A percentile compares a stretch with the other conserved stretches of the same genome.
Conservation (phyloP, 2,329 filamentous ascomycete species). For the Capronia epimyces region DNA sequence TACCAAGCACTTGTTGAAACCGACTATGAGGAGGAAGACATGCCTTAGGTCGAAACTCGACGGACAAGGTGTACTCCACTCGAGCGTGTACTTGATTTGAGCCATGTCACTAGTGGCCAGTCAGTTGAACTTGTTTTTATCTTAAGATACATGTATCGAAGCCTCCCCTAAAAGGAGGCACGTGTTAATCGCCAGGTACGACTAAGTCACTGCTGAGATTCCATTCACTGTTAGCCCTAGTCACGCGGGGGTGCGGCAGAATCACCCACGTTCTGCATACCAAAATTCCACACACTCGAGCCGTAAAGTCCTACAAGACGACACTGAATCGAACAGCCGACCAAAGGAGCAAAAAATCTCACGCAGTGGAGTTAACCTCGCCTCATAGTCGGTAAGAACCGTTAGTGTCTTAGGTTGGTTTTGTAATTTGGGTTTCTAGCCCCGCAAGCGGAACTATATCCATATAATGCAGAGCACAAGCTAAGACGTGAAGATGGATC, state of each 20-base stretch:
- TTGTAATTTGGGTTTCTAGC: background rate
- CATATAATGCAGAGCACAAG: background rate
- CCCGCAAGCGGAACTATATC: background rate
- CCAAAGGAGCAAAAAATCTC: background rate
- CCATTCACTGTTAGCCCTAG: no score
- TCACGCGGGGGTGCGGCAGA: no score
- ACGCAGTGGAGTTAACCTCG: background rate
- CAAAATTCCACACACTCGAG: no score
- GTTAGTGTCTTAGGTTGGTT: background rate
- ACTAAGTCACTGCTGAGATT: no score
- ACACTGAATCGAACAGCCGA: background rate
- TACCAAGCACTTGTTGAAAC: conserved; percentile 19
- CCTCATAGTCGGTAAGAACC: background rate
- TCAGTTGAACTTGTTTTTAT: no score
- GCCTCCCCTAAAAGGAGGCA: no score
- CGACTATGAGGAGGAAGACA: background rate
- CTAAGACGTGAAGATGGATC: background rate
- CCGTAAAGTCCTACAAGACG: background rate
- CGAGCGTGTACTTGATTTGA: no score
- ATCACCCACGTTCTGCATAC: no score
- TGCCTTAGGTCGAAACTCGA: background rate
- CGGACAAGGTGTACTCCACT: background rate
- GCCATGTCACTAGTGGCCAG: no score
- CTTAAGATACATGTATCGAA: no score
- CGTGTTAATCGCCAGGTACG: no score